Evolutionary conservation across 2,329 filamentous ascomycete genomes (phyloP), one percentile per base, ranked within the genome.

Genomic region (Aspergillus luchuensis): DNA sequence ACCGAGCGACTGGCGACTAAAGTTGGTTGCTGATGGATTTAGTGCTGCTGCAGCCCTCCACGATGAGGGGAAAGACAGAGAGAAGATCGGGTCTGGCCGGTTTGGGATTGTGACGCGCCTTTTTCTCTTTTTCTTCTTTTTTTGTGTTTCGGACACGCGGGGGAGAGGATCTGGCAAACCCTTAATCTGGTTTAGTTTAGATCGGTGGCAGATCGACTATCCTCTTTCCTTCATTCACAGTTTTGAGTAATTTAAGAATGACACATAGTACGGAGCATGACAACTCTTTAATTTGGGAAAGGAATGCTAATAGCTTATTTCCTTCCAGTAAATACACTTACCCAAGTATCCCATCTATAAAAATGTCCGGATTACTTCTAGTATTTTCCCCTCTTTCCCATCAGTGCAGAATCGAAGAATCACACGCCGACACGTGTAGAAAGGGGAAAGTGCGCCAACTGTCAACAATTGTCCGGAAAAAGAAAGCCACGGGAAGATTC

Each of bases 371-470:
- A 8, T 13, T 23, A 4, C 4, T 21, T 21, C 41, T 21, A 21
- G 2, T 23, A 8, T 21, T 43, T n/a, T 39, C 15, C 38, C n/a
- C 38, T 43, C 17, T 4, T 41, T 19, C 17, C 41, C 41, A 28
- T 5, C 41, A 11, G 0, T 17, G 2, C 41, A 45, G 15, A 49
- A 17, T 49, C n/a, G 47, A 50, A 50, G 47, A 50, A 50, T 50
- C 47, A 50, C 47, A 50, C 47, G 47, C 28, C 59, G 56, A 64
- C 62, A 64, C 62, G 62, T 64, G 59, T 64, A 62, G 62, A 13
- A 28, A 28, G 60, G 59, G 33, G 11, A 36, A 13, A 36, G 11
- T 36, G 48, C 38, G 60, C 47, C 56, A 53, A 51, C 54, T 51
- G 54, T 57, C 57, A 63, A 60, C 60, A 60, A 45, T 56, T 30